Base-by-base conservation (phyloP, 768 basidiomycete species). In the Leccinum rimulosum region DNA sequence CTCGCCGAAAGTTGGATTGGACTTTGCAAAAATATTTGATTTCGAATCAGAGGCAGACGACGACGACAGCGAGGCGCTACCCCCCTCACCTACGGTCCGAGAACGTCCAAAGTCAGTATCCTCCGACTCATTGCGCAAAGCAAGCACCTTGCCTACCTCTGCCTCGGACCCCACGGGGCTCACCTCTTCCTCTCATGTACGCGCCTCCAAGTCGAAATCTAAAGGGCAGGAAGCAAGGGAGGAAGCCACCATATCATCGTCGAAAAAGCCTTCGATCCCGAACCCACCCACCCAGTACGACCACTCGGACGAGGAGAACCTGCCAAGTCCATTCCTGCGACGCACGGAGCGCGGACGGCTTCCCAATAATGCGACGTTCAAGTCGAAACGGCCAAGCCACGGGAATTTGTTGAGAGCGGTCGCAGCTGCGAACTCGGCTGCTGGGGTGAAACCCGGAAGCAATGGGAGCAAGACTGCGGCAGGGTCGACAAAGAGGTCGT, bases 291-390 rank as follows among this genome's bases (percentile, higher is more conserved):
- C 84, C 4, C 75, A 80, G 58, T 93, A 91, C 65, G 86, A 92
- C 69, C 65, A 88, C 10, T 77, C 78, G 1, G 90, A 93, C 68
- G 91, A 91, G 68, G 91, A 91, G 70, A 93, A 92, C 70, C 79
- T 93, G 0, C 92, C 91, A 0, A 91, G 89, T 68, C 92, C 91
- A 6, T 93, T 93, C 73, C 69, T 93, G 47, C 88, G 87, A 68
- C 78, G 82, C 52, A 72, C 60, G 5, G 84, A 85, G 31, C 72
- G 76, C 27, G 78, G 77, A 40, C 66, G 66, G 52, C 54, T 31
- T 50, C 61, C 59, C 5, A 19, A 48, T 19, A 51, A 50, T 40
- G 67, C 56, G 25, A 56, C 55, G 19, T 38, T 68, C 22, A 66
- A 65, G 36, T 59, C 66, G 14, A 83, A 80, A 64, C 70, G 83